phyloP scores from a whole-genome alignment of 495 filamentous ascomycete species.

The Xylaria grammica region DNA sequence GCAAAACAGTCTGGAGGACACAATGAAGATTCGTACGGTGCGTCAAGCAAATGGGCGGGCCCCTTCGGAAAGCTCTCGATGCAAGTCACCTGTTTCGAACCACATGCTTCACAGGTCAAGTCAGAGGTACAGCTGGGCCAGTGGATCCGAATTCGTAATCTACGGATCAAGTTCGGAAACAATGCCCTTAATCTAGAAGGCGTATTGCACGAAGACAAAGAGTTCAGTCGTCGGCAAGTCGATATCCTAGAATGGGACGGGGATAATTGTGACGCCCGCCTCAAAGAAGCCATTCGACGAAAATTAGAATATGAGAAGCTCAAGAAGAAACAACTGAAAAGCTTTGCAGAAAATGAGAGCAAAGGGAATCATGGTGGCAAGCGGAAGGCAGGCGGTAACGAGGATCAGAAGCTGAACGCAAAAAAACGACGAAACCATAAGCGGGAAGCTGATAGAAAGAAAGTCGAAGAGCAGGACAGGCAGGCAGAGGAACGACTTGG shows the following conservation, averaged over 20 bases:
- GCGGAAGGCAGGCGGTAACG: constrained; percentile 38
- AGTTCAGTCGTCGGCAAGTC: constrained; percentile 59
- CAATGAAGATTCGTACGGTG: constrained; percentile 37
- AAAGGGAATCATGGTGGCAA: constrained; percentile 39
- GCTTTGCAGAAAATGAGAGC: constrained; percentile 29
- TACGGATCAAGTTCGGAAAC: constrained; percentile 67
- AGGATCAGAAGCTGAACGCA: constrained; percentile 24
- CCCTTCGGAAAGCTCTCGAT: constrained; percentile 78
- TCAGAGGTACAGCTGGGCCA: constrained; percentile 59
- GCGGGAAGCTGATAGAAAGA: constrained; percentile 22
- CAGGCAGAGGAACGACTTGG: constrained; percentile 31
- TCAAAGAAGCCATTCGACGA: constrained; percentile 66
- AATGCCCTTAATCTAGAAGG: constrained; percentile 69
- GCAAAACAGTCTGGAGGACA: constrained; percentile 41
- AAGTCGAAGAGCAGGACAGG: constrained; percentile 43
- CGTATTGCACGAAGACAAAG: constrained; percentile 66
- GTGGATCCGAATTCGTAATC: constrained; percentile 72
- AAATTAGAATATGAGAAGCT: constrained; percentile 65
- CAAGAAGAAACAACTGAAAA: constrained; percentile 53
- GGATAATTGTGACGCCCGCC: constrained; percentile 55
- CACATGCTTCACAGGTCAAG: constrained; percentile 66
- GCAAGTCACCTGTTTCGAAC: constrained; percentile 72
- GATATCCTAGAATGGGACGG: constrained; percentile 43
- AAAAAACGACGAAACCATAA: constrained; percentile 26
- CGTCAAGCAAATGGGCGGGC: constrained; percentile 66